phyloP scores from a whole-genome alignment of 2,329 filamentous ascomycete genomes.

The Colletotrichum sojae region DNA sequence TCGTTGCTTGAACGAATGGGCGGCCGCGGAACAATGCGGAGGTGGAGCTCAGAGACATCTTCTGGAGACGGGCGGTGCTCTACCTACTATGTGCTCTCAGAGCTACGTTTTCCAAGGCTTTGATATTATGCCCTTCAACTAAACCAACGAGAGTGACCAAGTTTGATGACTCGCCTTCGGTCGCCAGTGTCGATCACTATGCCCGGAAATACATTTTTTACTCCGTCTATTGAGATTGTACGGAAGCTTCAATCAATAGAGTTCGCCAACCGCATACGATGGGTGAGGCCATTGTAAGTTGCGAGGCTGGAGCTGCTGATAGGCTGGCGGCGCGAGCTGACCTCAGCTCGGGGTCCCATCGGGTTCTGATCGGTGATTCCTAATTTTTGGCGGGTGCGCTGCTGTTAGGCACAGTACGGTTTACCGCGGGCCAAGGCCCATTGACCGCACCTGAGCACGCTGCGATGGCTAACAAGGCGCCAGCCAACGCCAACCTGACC shows the following conservation, averaged over 20 bases:
- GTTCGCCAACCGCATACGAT: too few species aligned
- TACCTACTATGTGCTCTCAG: too few species aligned
- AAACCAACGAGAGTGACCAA: too few species aligned
- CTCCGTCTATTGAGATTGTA: too few species aligned
- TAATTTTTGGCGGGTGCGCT: constrained; percentile 30
- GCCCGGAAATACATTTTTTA: too few species aligned
- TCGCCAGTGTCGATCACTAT: too few species aligned
- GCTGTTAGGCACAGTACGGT: not conserved
- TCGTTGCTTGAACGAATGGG: not conserved
- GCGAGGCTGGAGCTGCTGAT: constrained; percentile 22
- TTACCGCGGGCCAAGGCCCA: constrained; percentile 12
- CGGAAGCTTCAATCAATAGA: too few species aligned
- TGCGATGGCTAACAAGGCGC: constrained; percentile 23
- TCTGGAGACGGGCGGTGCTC: not conserved
- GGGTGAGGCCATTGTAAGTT: too few species aligned
- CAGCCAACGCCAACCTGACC: constrained; percentile 18
- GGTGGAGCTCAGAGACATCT: constrained; percentile 15
- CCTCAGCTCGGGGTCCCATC: constrained; percentile 28
- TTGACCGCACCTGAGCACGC: constrained; percentile 16
- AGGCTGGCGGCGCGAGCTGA: constrained; percentile 33
- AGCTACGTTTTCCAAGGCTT: too few species aligned
- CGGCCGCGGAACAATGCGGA: constrained; percentile 25
- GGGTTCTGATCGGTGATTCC: constrained; percentile 25
- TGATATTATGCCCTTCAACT: too few species aligned
- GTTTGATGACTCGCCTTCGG: too few species aligned